Evolutionary conservation across 345 rosid genomes (phyloP).

Genomic region (Acer saccharum): DNA sequence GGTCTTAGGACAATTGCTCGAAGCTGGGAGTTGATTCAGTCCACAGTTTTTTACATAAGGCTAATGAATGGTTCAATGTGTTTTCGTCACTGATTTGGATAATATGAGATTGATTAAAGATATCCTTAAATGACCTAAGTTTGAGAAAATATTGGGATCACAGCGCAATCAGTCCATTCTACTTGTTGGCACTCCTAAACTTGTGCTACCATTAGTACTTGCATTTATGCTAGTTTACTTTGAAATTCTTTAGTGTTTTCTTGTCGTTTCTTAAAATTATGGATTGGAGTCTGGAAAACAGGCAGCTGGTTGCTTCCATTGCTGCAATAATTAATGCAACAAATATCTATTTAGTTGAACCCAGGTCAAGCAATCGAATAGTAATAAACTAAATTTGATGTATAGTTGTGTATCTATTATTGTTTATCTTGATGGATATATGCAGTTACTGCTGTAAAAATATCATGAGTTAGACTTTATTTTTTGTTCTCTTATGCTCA

Average conservation of each 20-base stretch:
- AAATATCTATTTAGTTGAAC: background rate
- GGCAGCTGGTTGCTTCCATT: background rate
- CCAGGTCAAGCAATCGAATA: conserved; percentile 2
- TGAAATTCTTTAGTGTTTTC: background rate
- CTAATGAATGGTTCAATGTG: too few relatives aligned
- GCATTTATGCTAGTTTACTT: background rate
- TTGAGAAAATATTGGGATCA: background rate
- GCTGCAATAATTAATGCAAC: conserved; percentile 13
- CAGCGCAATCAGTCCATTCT: background rate
- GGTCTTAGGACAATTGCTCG: background rate
- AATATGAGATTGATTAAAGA: background rate
- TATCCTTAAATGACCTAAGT: background rate
- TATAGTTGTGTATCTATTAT: background rate
- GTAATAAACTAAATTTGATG: background rate
- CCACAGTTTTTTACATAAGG: background rate
- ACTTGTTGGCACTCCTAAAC: conserved; percentile 2
- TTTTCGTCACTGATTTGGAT: too few relatives aligned
- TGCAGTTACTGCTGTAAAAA: conserved; percentile 14
- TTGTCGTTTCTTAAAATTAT: conserved; percentile 9
- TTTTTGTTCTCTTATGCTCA: conserved; percentile 18
- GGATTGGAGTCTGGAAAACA: background rate
- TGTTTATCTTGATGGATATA: conserved; percentile 6
- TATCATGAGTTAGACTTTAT: conserved; percentile 5
- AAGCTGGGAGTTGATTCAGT: background rate
- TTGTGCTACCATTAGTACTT: background rate